A percentile compares a stretch with the other conserved stretches of the same genome.
Conservation (phyloP, 2,329 filamentous ascomycete species). For the Penicillium brasilianum region DNA sequence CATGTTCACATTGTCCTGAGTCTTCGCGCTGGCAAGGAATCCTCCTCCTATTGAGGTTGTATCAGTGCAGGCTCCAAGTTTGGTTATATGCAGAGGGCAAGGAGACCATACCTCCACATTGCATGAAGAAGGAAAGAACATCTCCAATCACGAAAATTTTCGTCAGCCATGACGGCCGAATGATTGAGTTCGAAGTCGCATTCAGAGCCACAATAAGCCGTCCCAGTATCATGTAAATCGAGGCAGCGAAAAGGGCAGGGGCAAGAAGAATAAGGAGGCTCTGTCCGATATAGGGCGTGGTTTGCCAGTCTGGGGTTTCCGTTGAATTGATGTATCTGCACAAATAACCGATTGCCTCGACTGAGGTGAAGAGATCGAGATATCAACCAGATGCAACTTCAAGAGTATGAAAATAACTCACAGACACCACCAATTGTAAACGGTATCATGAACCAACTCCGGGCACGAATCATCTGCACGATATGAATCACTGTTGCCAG, state of each 20-base stretch:
- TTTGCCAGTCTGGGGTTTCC: slow-evolving; percentile 28
- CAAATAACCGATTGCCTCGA: slow-evolving; percentile 23
- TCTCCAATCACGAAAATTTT: slow-evolving; percentile 36
- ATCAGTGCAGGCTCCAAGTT: background rate
- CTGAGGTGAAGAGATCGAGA: background rate
- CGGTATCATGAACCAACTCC: slow-evolving; percentile 36
- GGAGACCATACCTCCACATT: slow-evolving; percentile 26
- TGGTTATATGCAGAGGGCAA: background rate
- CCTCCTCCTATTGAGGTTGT: slow-evolving; percentile 18
- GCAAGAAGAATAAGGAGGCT: slow-evolving; percentile 29
- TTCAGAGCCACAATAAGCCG: slow-evolving; percentile 26
- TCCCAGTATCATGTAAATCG: slow-evolving; percentile 33
- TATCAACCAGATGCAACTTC: background rate
- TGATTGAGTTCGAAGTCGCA: slow-evolving; percentile 23
- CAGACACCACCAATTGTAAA: slow-evolving; percentile 48
- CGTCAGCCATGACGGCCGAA: slow-evolving; percentile 30
- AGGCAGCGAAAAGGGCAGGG: slow-evolving; percentile 31
- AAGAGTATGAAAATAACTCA: slow-evolving; percentile 11
- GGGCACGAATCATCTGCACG: slow-evolving; percentile 23
- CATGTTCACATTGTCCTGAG: slow-evolving; percentile 15
- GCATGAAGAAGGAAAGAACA: slow-evolving; percentile 32
- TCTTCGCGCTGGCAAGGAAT: slow-evolving; percentile 22
- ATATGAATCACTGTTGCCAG: slow-evolving; percentile 21
- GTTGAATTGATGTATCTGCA: slow-evolving; percentile 19
- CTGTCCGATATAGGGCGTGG: slow-evolving; percentile 28